Percentiles rank a stretch among this genome's conserved stretches.
Conservation (phyloP, 495 filamentous ascomycete genomes). For the Aspergillus cavernicola region DNA sequence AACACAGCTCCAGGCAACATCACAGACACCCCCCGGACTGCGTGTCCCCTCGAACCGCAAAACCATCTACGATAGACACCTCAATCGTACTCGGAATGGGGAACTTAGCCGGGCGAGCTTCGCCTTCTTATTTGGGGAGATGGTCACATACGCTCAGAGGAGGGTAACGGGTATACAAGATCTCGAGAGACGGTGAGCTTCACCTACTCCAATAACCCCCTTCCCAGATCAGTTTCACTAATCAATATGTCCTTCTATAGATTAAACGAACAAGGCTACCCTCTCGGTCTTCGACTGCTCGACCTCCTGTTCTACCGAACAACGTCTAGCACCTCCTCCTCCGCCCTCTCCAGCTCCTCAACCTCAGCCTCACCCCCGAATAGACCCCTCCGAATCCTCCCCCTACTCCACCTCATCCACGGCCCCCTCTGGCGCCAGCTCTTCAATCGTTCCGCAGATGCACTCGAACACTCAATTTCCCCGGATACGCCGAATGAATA, state of each 20-base stretch:
- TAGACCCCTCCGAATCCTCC: slow-evolving; percentile 82
- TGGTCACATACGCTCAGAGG: slow-evolving; percentile 93
- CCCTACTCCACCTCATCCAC: slow-evolving; percentile 91
- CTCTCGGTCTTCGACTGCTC: slow-evolving; percentile 88
- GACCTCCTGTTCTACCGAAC: slow-evolving; percentile 80
- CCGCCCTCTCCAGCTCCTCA: slow-evolving; percentile 76
- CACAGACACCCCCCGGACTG: slow-evolving; percentile 58
- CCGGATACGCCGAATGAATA: slow-evolving; percentile 84
- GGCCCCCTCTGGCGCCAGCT: slow-evolving; percentile 87
- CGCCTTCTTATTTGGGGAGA: slow-evolving; percentile 93
- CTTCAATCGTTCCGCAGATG: slow-evolving; percentile 84
- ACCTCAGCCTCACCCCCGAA: slow-evolving; percentile 60
- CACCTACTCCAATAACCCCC: background rate
- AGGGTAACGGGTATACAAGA: slow-evolving; percentile 89
- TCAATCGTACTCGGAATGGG: slow-evolving; percentile 80
- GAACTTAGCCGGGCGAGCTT: slow-evolving; percentile 91
- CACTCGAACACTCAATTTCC: slow-evolving; percentile 82
- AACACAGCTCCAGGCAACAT: slow-evolving; percentile 23
- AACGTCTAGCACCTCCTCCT: slow-evolving; percentile 63
- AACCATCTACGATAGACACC: slow-evolving; percentile 94
- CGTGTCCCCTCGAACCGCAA: slow-evolving; percentile 93
- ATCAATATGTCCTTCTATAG: too few relatives aligned
- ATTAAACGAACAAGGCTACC: slow-evolving; percentile 91
- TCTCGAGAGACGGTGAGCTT: slow-evolving; percentile 77
- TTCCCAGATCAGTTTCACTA: background rate